Evolutionary conservation across 495 filamentous ascomycete genomes (phyloP).

Genomic region (Aspergillus bertholletiae): DNA sequence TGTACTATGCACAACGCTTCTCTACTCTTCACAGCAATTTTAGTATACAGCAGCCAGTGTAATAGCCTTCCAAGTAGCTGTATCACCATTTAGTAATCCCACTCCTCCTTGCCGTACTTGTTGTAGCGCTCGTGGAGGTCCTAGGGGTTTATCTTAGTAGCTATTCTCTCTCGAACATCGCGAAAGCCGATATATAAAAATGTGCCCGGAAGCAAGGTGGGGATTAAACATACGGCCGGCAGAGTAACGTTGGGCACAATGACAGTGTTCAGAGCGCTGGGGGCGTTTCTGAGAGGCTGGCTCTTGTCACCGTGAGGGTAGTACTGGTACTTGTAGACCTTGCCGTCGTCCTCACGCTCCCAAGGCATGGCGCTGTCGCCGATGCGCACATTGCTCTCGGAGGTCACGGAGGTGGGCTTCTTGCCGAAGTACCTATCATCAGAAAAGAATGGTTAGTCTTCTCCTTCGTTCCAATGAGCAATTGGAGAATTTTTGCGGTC

Average conservation of each 20-base stretch:
- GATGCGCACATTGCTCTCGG: slow-evolving; percentile 74
- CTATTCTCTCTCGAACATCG: background rate
- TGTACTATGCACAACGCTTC: slow-evolving; percentile 37
- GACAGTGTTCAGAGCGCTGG: slow-evolving; percentile 90
- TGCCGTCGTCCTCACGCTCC: slow-evolving; percentile 60
- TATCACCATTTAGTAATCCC: slow-evolving; percentile 37
- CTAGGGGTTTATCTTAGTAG: slow-evolving; percentile 36
- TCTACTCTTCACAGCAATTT: slow-evolving; percentile 32
- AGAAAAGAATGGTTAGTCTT: slow-evolving; percentile 14
- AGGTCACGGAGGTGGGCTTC: slow-evolving; percentile 79
- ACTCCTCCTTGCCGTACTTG: slow-evolving; percentile 94
- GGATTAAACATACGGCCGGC: slow-evolving; percentile 67
- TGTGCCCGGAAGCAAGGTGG: background rate
- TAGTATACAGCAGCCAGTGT: slow-evolving; percentile 71
- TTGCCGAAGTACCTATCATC: slow-evolving; percentile 57
- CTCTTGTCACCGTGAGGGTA: slow-evolving; percentile 82
- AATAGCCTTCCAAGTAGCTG: slow-evolving; percentile 27
- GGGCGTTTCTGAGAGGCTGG: slow-evolving; percentile 78
- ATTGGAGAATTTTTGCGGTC: slow-evolving; percentile 9
- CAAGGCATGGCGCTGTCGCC: slow-evolving; percentile 80
- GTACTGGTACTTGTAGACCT: slow-evolving; percentile 82
- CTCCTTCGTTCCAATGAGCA: background rate
- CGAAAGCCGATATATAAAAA: background rate
- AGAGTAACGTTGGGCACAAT: slow-evolving; percentile 89
- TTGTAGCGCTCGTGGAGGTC: slow-evolving; percentile 91